Evolutionary conservation across 257 asterid genomes (phyloP), one percentile per base, ranked within the genome.

Genomic region (Solanum rostratum): DNA sequence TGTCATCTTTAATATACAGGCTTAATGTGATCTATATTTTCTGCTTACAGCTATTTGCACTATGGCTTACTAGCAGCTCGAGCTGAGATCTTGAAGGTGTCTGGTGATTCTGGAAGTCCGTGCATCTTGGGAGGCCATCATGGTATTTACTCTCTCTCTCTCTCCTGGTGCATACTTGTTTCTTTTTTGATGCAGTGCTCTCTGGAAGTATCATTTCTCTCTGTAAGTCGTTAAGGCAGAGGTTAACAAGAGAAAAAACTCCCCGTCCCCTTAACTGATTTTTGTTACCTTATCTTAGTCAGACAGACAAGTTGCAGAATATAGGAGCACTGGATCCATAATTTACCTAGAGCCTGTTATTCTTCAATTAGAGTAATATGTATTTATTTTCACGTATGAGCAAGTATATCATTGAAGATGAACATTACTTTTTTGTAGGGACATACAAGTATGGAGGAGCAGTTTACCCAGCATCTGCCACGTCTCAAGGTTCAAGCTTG

Each of bases 381-480:
- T 76, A 24, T 9, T 2, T 52, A 9, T 49, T 73, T 49, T 27
- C 62, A 24, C 15, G 62, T 52, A 49, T 76, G 15, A 24, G 22
- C 60, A 76, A 76, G 63, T 78, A 50, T 50, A 53, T 52, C 66
- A 68, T 68, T 30, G 22, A 50, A 63, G 46, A 83, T 49, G 19
- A 52, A 83, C 22, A 68, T 65, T 62, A 29, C 37, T 73, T 46
- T 85, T 87, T 82, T 85, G 60, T 55, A 97, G 98, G 96, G 85
- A 86, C 94, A 45, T 97, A 97, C 92, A 91, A 89, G 81, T 97
- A 97, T 86, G 99, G 98, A 79, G 95, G 90, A 71, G 80, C 86
- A 70, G 90, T 55, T 63, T 93, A 83, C 83, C 85, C 87, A 82
- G 96, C 96, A 18, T 91, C 96, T 2, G 92, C 97, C 82, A 86